These are phyloP conservation scores for Hyaloscypha bicolor DNA, from an alignment of 495 filamentous ascomycete species.

Conservation along the genomic window DNA sequence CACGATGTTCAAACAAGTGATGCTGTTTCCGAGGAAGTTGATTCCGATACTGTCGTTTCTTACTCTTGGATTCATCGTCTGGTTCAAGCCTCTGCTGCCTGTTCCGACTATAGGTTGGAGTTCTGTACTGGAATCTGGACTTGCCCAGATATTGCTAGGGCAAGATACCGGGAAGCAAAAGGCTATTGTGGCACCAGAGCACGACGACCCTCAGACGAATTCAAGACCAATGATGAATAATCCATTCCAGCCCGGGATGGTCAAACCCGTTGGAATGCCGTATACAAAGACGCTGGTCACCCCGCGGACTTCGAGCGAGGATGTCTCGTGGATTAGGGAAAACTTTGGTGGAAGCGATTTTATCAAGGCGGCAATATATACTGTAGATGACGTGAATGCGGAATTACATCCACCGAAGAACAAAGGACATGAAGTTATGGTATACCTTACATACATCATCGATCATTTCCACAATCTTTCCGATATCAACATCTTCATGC, in stretches of 20 bases:
- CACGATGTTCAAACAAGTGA: neutral
- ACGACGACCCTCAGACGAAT: neutral
- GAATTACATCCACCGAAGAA: constrained; percentile 66
- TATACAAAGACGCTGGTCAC: constrained; percentile 61
- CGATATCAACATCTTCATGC: constrained; percentile 71
- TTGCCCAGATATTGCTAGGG: neutral
- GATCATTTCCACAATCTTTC: constrained; percentile 71
- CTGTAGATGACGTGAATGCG: constrained; percentile 62
- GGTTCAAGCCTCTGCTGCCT: constrained; percentile 14
- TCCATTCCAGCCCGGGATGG: constrained; percentile 36
- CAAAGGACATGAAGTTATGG: constrained; percentile 78
- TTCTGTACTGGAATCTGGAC: neutral
- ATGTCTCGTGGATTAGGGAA: constrained; percentile 58
- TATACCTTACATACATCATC: constrained; percentile 73
- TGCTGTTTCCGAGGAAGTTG: constrained; percentile 19
- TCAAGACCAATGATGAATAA: neutral
- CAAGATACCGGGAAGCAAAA: neutral
- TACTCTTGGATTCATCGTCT: constrained; percentile 8
- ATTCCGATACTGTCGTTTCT: constrained; percentile 19
- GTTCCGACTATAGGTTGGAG: constrained; percentile 1
- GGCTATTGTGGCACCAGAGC: neutral
- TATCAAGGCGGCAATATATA: constrained; percentile 46
- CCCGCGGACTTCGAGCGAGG: constrained; percentile 53
- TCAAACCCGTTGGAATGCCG: constrained; percentile 43
- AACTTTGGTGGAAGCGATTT: constrained; percentile 24